Conservation (phyloP, 2,329 filamentous ascomycete species). For the Colletotrichum gloeosporioides region DNA sequence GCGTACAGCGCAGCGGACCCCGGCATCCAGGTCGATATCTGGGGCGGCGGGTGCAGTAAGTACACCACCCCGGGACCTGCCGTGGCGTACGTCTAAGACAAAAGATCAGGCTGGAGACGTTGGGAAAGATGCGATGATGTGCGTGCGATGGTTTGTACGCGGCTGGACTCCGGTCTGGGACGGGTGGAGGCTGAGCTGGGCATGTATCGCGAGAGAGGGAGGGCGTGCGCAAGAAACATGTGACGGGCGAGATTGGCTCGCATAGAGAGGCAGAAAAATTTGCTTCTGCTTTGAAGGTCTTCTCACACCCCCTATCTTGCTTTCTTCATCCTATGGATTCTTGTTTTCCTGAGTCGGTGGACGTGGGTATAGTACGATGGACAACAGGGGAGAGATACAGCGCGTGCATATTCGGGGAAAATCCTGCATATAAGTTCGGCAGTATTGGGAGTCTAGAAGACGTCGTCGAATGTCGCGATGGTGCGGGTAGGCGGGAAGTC, state of each 20-base stretch:
- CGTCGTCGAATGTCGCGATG: neutral
- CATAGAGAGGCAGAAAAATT: neutral
- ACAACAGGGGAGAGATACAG: neutral
- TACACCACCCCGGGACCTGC: conserved; percentile 2
- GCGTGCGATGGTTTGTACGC: neutral
- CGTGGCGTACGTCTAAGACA: neutral
- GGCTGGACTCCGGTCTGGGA: neutral
- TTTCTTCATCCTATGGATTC: neutral
- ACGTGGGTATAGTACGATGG: neutral
- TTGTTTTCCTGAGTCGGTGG: neutral
- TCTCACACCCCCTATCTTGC: neutral
- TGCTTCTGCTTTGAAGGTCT: neutral
- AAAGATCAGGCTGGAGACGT: neutral
- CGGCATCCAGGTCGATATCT: conserved; percentile 52
- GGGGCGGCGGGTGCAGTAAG: conserved; percentile 26
- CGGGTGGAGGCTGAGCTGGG: neutral
- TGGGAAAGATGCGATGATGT: neutral
- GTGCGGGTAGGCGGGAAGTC: neutral
- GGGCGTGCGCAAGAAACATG: neutral
- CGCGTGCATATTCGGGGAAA: neutral
- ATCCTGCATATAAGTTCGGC: neutral
- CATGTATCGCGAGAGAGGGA: neutral
- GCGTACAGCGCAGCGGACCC: conserved; percentile 36
- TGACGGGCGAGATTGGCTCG: neutral
- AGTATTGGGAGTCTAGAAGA: neutral